Evolutionary conservation across 2,329 filamentous ascomycete species (phyloP), one percentile per base, ranked within the genome.

Genomic region (Tetracladium maxilliforme): DNA sequence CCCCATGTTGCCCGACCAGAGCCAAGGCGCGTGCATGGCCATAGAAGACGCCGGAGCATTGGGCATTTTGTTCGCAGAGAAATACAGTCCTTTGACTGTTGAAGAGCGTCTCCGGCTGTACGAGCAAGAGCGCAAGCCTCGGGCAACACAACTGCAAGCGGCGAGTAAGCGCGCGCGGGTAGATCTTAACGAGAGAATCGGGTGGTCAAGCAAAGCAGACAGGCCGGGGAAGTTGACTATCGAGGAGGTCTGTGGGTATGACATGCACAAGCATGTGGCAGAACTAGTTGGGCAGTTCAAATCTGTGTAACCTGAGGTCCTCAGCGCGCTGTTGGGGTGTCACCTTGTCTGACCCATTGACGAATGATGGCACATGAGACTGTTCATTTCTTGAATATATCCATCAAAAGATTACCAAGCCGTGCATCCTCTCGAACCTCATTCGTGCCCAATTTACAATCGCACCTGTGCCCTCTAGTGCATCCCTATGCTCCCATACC

Each of bases 101-200:
- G 38, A 35, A 1, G 49, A 65, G 26, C 42, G 58, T 0, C 52
- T 73, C 2, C 39, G 43, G 3, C 48, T 62, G 2, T 72, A 72
- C 35, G 48, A 66, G 24, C 38, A 54, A n/a, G 48, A 69, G 4
- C 56, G 67, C 3, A 42, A 67, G 22, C 65, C 66, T 2, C 51
- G 67, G 6, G 67, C 49, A 2, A 68, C 64, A 1, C 48, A 59
- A 7, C 64, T 72, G 1, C 68, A 73, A 39, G 48, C 58, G 1
- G 64, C 68, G 3, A 59, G 64, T 9, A 63, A 64, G 3, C 64
- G 62, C 40, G 40, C 40, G 2, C 31, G 41, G 4, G 39, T 41
- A 12, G 33, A 45, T 20, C 32, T 45, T 6, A 40, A 25, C 11
- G 42, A 46, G 31, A 32, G 42, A 2, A 46, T 46, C 28, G 42